phyloP scores from a whole-genome alignment of 1,284 basidiomycete species.

The Cryptococcus sp. region DNA sequence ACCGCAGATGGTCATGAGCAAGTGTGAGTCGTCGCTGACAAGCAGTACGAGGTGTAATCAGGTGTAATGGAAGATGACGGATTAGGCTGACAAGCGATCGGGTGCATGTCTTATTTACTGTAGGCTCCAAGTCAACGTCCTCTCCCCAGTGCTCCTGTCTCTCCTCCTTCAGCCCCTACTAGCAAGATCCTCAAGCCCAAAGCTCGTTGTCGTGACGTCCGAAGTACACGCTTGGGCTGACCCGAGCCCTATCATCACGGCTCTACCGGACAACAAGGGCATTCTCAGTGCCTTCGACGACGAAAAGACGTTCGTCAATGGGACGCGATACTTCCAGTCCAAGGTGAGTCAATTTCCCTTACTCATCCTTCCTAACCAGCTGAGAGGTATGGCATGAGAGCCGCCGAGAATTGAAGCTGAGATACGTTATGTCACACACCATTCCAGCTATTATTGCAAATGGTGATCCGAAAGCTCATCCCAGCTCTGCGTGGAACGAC shows the following conservation, averaged over 20 bases:
- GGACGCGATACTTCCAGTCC: not conserved
- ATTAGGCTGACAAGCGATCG: not conserved
- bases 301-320: not conserved
- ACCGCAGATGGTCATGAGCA: constrained; percentile 7
- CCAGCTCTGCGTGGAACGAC: constrained; percentile 3
- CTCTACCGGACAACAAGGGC: not conserved
- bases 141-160: constrained; percentile 20
- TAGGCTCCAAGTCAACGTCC: constrained; percentile 21
- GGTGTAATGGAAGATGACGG: no score
- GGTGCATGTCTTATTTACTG: not conserved
- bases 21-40: constrained; percentile 1
- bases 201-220: not conserved
- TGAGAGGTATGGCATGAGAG: not conserved
- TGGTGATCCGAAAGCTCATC: constrained; percentile 11
- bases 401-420: not conserved
- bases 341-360: not conserved
- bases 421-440: not conserved
- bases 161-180: constrained; percentile 19
- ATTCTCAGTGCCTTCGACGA: not conserved
- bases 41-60: no score
- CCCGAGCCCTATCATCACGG: not conserved
- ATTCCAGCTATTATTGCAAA: constrained; percentile 15
- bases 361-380: not conserved
- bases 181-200: not conserved
- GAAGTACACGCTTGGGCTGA: not conserved